Conservation (phyloP, 1,139 yeast species). For the Nakaseomyces glabratus region DNA sequence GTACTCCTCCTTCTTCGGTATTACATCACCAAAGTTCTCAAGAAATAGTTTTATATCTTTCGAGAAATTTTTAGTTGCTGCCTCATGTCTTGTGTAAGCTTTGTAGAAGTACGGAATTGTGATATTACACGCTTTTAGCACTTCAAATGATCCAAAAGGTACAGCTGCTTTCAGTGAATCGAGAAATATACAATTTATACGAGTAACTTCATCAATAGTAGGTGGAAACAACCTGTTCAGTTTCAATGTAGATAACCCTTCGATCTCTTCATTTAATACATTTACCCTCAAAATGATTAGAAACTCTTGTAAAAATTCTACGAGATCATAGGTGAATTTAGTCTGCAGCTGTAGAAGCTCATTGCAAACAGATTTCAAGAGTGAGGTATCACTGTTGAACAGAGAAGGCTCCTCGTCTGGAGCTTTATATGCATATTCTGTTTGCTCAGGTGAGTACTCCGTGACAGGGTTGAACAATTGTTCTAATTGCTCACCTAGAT, state of each 20-base stretch:
- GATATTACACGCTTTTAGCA: conserved; percentile 67
- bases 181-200: conserved; percentile 75
- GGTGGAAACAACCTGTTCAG: conserved; percentile 83
- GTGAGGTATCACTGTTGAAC: conserved; percentile 28
- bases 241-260: conserved; percentile 45
- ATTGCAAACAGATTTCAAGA: conserved; percentile 43
- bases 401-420: conserved; percentile 23
- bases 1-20: conserved; percentile 33
- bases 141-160: conserved; percentile 62
- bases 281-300: conserved; percentile 69
- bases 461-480: conserved; percentile 81
- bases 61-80: conserved; percentile 60
- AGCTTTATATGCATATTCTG: conserved; percentile 52
- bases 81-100: conserved; percentile 89
- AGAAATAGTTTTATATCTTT: conserved; percentile 33
- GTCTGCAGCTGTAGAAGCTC: conserved; percentile 68
- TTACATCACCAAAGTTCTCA: conserved; percentile 18
- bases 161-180: conserved; percentile 63
- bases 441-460: conserved; percentile 85
- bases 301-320: conserved; percentile 65
- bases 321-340: conserved; percentile 60
- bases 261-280: conserved; percentile 49
- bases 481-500: conserved; percentile 78
- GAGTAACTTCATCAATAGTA: conserved; percentile 84
- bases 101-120: conserved; percentile 84